These are phyloP conservation scores for Populus trichocarpa DNA, from an alignment of 441 rosid species.

Conservation along the genomic window DNA sequence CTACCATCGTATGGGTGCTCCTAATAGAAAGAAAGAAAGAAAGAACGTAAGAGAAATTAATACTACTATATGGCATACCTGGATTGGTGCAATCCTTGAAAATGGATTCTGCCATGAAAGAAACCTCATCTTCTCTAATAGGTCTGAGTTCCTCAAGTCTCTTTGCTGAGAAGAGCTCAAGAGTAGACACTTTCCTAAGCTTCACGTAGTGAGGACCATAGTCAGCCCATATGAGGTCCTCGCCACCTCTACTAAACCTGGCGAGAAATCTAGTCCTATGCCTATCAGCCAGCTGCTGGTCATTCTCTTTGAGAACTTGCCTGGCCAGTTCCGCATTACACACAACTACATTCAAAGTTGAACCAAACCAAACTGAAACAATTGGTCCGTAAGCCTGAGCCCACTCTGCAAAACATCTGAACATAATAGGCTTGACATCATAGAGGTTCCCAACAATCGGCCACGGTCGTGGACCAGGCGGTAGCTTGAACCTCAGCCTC, in stretches of 20 bases:
- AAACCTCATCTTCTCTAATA: conserved; percentile 91
- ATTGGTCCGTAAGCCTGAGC: conserved; percentile 72
- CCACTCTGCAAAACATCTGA: conserved; percentile 87
- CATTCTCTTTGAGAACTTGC: conserved; percentile 76
- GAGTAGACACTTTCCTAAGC: conserved; percentile 85
- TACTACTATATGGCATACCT: conserved; percentile 32
- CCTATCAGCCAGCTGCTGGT: conserved; percentile 81
- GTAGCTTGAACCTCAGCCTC: conserved; percentile 65
- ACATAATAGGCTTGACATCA: conserved; percentile 83
- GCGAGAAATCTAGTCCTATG: conserved; percentile 73
- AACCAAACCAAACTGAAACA: conserved; percentile 94
- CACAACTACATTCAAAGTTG: conserved; percentile 73
- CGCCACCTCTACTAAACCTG: conserved; percentile 76
- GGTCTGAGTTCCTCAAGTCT: conserved; percentile 77
- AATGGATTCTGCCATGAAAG: conserved; percentile 89
- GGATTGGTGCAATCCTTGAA: conserved; percentile 54
- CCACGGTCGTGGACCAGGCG: conserved; percentile 84
- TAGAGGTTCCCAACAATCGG: conserved; percentile 94
- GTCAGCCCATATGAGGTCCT: conserved; percentile 95
- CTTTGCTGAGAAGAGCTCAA: conserved; percentile 83
- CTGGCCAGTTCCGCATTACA: conserved; percentile 71
- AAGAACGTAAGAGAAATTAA: not conserved
- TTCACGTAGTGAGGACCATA: conserved; percentile 95
- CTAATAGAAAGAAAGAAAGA: no score
- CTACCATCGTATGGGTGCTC: no score